Evolutionary conservation across 192 early-diverging fungal species (phyloP), one percentile per base, ranked within the genome.

Genomic region (Paraglomus brasilianum): DNA sequence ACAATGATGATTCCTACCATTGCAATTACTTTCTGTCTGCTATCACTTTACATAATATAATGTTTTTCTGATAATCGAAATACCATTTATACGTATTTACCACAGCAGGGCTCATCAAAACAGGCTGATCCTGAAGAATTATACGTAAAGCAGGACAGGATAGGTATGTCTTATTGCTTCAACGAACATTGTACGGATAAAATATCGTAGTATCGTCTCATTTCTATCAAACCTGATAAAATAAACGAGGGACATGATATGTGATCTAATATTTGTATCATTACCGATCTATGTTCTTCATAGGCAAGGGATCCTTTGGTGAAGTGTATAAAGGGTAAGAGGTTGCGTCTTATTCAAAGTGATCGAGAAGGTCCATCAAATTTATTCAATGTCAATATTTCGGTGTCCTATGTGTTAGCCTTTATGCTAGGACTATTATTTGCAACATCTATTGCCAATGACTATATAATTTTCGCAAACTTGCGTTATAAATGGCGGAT

Each of bases 271-370:
- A 41, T 67, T n/a, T 30, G 13, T 36, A 15, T 17, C 21, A 46
- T 38, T 57, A 9, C 22, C 40, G 11, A 53, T 46, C 44, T 42
- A 24, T 13, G 38, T 53, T 38, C 11, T 69, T 6, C 14, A 63
- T 67, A 85, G 84, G 83, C 71, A 85, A 85, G 67, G 91, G 91
- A 53, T 92, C 91, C 21, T 92, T 92, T 81, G 91, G 91, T 62
- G 91, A 91, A 73, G 91, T 92, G 4, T 92, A 78, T 64, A 91
- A 89, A 86, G 91, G 90, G 89, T 92, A 84, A 80, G 72, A 30
- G 39, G 43, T 49, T 22, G 6, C 58, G 51, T 51, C 48, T 46
- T 39, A 47, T 77, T 30, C 5, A 36, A 19, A 52, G 14, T 15
- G 42, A 45, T 15, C 22, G 9, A 43, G 39, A 48, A 66, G 47